Evolutionary conservation across 1,139 yeast genomes (phyloP).

Genomic region (Scheffersomyces segobiensis): DNA sequence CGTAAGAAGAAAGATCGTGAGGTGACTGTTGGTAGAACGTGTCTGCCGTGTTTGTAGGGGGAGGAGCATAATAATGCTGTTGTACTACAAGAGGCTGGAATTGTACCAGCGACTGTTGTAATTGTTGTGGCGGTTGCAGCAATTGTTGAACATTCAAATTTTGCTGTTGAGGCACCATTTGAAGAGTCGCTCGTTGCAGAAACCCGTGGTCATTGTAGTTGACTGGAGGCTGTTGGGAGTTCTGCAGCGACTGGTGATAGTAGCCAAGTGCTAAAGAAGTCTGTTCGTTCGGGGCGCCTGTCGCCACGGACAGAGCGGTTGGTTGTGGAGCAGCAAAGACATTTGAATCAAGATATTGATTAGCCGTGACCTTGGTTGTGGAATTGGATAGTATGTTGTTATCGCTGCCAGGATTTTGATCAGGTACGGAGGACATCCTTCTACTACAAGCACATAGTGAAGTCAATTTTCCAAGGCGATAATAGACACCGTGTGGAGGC

Average conservation of each 20-base stretch:
- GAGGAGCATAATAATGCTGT: background rate
- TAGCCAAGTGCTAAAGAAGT: background rate
- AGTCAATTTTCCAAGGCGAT: background rate
- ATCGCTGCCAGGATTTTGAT: background rate
- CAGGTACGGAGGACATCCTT: background rate
- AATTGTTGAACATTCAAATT: background rate
- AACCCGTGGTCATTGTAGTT: background rate
- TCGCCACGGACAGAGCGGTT: background rate
- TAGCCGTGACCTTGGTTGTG: background rate
- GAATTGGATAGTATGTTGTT: background rate
- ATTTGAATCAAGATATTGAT: background rate
- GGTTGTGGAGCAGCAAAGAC: background rate
- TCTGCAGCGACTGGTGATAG: background rate
- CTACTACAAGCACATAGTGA: background rate
- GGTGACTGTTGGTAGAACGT: background rate
- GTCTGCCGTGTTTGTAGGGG: background rate
- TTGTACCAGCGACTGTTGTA: background rate
- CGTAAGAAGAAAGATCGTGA: background rate
- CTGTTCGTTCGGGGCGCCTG: background rate
- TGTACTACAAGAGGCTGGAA: background rate
- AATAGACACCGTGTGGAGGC: background rate
- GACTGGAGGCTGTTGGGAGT: background rate
- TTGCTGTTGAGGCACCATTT: background rate
- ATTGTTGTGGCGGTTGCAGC: background rate
- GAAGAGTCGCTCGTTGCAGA: background rate